These are phyloP conservation scores for Pilasporangium apinafurcum DNA, from an alignment of 352 stramenopile genomes.

Conservation along the genomic window DNA sequence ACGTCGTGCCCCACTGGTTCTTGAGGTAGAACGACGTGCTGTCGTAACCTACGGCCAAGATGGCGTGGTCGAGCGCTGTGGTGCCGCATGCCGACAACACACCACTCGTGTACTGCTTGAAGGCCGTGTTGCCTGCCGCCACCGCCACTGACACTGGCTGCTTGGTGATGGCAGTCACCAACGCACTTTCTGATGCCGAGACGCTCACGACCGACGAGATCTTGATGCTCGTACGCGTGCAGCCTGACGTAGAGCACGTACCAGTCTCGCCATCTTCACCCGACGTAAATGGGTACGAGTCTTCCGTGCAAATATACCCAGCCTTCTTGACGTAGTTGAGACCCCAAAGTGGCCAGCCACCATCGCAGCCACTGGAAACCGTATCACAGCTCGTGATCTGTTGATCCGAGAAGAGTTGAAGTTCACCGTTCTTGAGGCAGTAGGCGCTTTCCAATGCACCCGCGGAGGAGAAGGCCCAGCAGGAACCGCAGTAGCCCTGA, in stretches of 20 bases:
- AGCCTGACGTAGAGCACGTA: slow-evolving; percentile 5
- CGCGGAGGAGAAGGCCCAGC: too few relatives aligned
- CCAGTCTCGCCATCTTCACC: neutral
- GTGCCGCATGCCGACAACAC: slow-evolving; percentile 55
- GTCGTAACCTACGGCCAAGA: slow-evolving; percentile 89
- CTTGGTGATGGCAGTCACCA: slow-evolving; percentile 74
- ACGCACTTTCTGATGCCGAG: slow-evolving; percentile 18
- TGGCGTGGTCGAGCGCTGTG: slow-evolving; percentile 88
- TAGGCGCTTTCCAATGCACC: neutral
- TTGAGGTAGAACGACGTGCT: slow-evolving; percentile 82
- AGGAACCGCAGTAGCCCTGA: slow-evolving; percentile 89
- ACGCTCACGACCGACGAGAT: neutral
- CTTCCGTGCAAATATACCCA: slow-evolving; percentile 62
- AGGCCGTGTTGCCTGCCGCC: slow-evolving; percentile 78
- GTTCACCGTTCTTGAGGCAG: slow-evolving; percentile 10
- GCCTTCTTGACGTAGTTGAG: slow-evolving; percentile 83
- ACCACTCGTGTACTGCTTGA: slow-evolving; percentile 90
- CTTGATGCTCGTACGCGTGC: slow-evolving; percentile 15
- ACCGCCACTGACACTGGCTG: slow-evolving; percentile 87
- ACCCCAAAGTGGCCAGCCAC: slow-evolving; percentile 85
- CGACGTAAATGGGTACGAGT: slow-evolving; percentile 20
- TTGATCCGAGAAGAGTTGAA: slow-evolving; percentile 89
- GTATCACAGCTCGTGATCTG: slow-evolving; percentile 90
- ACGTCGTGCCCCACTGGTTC: slow-evolving; percentile 90
- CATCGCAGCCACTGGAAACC: slow-evolving; percentile 81